These are phyloP conservation scores for Pseudocercospora eumusae DNA, from an alignment of 2,329 filamentous ascomycete genomes.

Conservation along the genomic window DNA sequence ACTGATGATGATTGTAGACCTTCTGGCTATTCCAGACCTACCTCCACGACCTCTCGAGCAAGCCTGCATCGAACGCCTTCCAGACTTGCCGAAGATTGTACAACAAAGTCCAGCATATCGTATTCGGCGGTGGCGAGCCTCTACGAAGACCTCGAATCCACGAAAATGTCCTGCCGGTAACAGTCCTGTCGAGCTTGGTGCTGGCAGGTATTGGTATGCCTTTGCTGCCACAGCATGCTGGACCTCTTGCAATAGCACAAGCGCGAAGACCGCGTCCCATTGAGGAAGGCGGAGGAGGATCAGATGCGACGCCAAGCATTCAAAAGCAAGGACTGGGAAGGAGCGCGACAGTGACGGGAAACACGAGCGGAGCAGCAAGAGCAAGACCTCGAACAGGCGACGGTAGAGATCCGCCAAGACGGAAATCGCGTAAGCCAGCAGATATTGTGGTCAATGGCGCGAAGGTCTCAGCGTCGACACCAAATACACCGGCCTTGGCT, in stretches of 20 bases:
- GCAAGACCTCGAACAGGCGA: slow-evolving; percentile 42
- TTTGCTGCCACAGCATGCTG: slow-evolving; percentile 73
- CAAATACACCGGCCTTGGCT: slow-evolving; percentile 22
- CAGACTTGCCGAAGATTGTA: slow-evolving; percentile 81
- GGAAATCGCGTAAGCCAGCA: slow-evolving; percentile 41
- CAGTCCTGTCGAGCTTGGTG: slow-evolving; percentile 77
- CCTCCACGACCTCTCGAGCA: slow-evolving; percentile 74
- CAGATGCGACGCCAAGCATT: slow-evolving; percentile 56
- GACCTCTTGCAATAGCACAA: slow-evolving; percentile 78
- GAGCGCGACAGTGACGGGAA: slow-evolving; percentile 67
- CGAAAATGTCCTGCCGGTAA: slow-evolving; percentile 78
- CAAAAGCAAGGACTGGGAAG: slow-evolving; percentile 58
- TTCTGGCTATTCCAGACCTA: slow-evolving; percentile 92
- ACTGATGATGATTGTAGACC: slow-evolving; percentile 59
- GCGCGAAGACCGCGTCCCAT: slow-evolving; percentile 71
- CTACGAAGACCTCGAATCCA: slow-evolving; percentile 72
- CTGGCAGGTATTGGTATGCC: slow-evolving; percentile 75
- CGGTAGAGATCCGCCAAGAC: slow-evolving; percentile 29
- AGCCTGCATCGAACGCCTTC: slow-evolving; percentile 74
- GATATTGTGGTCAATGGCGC: slow-evolving; percentile 32
- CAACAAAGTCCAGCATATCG: slow-evolving; percentile 85
- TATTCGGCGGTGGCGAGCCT: slow-evolving; percentile 74
- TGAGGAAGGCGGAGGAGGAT: slow-evolving; percentile 62
- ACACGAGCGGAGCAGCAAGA: slow-evolving; percentile 47
- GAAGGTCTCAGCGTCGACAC: slow-evolving; percentile 20